A percentile compares a stretch with the other conserved stretches of the same genome.
Conservation (phyloP, 1,284 basidiomycete species). For the Rhodotorula sp. region DNA sequence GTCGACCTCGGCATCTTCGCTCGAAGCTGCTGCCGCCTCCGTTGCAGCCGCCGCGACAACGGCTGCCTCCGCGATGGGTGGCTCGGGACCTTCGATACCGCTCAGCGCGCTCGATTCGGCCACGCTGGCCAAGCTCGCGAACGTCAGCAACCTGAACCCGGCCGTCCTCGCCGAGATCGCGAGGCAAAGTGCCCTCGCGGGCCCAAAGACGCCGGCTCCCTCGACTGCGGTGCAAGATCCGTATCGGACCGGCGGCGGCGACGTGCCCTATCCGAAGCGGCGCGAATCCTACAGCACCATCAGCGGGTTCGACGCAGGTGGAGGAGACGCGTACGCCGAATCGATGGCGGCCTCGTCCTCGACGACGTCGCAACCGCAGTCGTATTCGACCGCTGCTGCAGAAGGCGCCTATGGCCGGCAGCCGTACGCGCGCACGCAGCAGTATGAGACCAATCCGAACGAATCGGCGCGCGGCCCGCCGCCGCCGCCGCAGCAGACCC, state of each 20-base stretch:
- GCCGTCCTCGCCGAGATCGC: constrained; percentile 39
- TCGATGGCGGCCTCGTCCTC: background rate
- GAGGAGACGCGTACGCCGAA: background rate
- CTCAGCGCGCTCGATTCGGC: constrained; percentile 28
- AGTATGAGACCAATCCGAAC: background rate
- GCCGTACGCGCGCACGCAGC: background rate
- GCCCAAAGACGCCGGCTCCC: background rate
- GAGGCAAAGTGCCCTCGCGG: constrained; percentile 16
- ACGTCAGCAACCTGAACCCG: constrained; percentile 25
- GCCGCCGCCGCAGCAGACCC: background rate
- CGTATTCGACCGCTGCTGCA: background rate
- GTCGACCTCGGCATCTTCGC: background rate
- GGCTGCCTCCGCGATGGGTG: background rate
- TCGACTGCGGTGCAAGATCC: too few species aligned
- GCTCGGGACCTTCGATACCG: constrained; percentile 27
- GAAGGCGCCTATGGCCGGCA: background rate
- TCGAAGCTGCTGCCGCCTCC: background rate
- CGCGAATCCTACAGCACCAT: too few species aligned
- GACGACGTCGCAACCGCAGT: background rate
- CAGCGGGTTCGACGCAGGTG: too few species aligned
- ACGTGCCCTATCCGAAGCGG: too few species aligned
- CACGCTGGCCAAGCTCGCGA: constrained; percentile 27
- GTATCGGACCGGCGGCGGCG: too few species aligned
- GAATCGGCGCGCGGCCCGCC: background rate
- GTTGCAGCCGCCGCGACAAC: background rate